Percentiles rank a stretch among this genome's conserved stretches.
Conservation (phyloP, 805 yeast species). For the Nakazawaea holstii region DNA sequence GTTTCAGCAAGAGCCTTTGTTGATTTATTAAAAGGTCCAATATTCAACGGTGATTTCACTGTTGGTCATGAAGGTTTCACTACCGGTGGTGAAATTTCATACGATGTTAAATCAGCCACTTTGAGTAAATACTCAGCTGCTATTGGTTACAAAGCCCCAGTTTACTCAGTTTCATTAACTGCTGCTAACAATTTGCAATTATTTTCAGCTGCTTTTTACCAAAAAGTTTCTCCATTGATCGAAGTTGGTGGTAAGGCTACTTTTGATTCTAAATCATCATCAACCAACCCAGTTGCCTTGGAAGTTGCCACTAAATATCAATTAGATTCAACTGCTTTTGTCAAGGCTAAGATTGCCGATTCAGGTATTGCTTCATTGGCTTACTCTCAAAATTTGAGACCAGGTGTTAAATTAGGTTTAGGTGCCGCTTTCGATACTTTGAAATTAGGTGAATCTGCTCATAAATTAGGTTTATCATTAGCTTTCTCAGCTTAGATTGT, state of each 20-base stretch:
- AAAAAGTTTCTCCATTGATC: slow-evolving; percentile 82
- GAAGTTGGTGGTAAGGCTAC: slow-evolving; percentile 99
- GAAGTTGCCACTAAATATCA: slow-evolving; percentile 95
- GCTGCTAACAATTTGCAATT: slow-evolving; percentile 83
- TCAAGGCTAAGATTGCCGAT: slow-evolving; percentile 96
- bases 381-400: slow-evolving; percentile 91
- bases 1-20: slow-evolving; percentile 93
- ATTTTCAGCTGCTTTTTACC: slow-evolving; percentile 95
- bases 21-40: slow-evolving; percentile 92
- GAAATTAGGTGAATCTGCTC: slow-evolving; percentile 93
- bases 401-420: slow-evolving; percentile 93
- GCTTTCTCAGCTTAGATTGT: slow-evolving; percentile 78
- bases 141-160: slow-evolving; percentile 85
- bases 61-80: slow-evolving; percentile 95
- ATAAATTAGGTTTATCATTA: slow-evolving; percentile 94
- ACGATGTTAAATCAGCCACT: slow-evolving; percentile 90
- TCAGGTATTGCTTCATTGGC: slow-evolving; percentile 91
- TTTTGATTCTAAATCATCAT: slow-evolving; percentile 76
- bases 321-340: slow-evolving; percentile 81
- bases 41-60: slow-evolving; percentile 91
- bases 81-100: slow-evolving; percentile 95
- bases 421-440: slow-evolving; percentile 97
- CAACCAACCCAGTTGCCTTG: slow-evolving; percentile 79
- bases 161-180: slow-evolving; percentile 79
- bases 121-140: slow-evolving; percentile 93